phyloP scores from a whole-genome alignment of 805 yeast species.

The Candida quercuum region DNA sequence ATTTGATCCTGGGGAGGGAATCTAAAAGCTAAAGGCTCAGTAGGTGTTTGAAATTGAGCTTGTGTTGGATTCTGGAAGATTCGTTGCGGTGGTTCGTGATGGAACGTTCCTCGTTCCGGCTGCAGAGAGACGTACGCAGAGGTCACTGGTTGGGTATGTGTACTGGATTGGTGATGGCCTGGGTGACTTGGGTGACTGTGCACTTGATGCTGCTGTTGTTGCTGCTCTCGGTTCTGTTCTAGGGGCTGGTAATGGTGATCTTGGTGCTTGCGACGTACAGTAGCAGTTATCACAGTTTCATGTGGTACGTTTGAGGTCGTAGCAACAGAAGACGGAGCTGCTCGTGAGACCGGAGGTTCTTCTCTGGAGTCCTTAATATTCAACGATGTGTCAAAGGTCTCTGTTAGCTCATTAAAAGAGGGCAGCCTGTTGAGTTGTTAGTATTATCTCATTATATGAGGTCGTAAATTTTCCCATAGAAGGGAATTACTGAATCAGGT shows the following conservation, averaged over 20 bases:
- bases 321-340: no score
- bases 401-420: slow-evolving; percentile 21
- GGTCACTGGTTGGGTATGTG: background rate
- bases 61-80: background rate
- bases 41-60: background rate
- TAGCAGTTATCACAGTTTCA: no score
- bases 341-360: background rate
- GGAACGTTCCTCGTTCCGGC: background rate
- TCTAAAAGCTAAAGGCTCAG: background rate
- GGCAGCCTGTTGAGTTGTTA: slow-evolving; percentile 20
- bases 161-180: background rate
- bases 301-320: no score
- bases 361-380: background rate
- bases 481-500: slow-evolving; percentile 2
- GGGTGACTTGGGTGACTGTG: background rate
- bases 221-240: no score
- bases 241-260: no score
- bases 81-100: background rate
- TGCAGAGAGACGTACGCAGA: background rate
- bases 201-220: no score
- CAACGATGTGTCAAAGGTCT: slow-evolving; percentile 8
- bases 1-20: background rate
- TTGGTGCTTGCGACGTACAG: no score
- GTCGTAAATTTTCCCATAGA: no score
- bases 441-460: no score